A percentile compares a stretch with the other conserved stretches of the same genome.
Conservation (phyloP, 306 rosid species). For the Quillaja saponaria region DNA sequence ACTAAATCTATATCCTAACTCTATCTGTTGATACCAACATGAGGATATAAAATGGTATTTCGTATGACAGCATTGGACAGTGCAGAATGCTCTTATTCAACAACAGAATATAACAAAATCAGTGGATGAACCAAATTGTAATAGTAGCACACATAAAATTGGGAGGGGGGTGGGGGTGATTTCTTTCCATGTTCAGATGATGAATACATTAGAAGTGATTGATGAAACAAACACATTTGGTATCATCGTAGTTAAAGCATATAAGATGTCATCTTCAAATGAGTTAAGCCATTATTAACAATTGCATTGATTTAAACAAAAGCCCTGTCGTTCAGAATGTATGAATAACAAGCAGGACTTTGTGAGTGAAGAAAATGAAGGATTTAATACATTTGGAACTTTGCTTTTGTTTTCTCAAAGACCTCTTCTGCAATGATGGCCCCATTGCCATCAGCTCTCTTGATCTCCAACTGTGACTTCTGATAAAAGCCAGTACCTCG, state of each 20-base stretch:
- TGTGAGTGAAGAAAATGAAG: conserved; percentile 1
- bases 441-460: conserved; percentile 87
- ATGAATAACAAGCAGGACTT: conserved; percentile 4
- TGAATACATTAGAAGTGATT: too few relatives aligned
- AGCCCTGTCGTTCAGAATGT: conserved; percentile 26
- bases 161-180: too few relatives aligned
- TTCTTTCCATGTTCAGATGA: too few relatives aligned
- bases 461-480: conserved; percentile 84
- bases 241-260: conserved; percentile 15
- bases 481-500: conserved; percentile 89
- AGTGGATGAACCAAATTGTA: too few relatives aligned
- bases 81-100: too few relatives aligned
- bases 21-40: too few relatives aligned
- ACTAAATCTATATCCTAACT: too few relatives aligned
- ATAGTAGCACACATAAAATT: too few relatives aligned
- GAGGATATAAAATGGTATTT: too few relatives aligned
- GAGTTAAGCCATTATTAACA: conserved; percentile 27
- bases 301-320: conserved; percentile 28
- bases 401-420: conserved; percentile 82
- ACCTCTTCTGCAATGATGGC: conserved; percentile 88
- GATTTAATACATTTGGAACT: conserved; percentile 72
- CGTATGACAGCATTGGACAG: too few relatives aligned
- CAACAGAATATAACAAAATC: too few relatives aligned
- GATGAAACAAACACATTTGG: conserved; percentile 12
- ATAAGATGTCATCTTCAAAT: conserved; percentile 20